phyloP scores from a whole-genome alignment of 768 basidiomycete species.

The Wakefieldia striispora region DNA sequence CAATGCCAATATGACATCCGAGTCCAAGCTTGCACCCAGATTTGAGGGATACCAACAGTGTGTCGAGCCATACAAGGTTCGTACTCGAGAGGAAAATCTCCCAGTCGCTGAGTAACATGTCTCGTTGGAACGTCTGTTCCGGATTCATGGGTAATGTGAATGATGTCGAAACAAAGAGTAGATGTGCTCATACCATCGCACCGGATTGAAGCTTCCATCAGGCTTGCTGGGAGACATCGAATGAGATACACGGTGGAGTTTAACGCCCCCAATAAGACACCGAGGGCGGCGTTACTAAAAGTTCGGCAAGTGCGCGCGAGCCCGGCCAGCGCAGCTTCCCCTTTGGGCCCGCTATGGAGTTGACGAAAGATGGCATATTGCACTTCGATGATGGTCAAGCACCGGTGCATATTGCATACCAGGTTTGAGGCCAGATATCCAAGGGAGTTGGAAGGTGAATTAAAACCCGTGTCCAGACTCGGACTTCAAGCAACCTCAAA shows the following conservation, averaged over 20 bases:
- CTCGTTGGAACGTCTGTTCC: conserved; percentile 22
- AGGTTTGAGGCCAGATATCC: too few relatives aligned
- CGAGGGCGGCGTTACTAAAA: conserved; percentile 23
- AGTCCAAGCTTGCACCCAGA: too few relatives aligned
- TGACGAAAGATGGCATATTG: conserved; percentile 23
- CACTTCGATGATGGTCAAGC: conserved; percentile 27
- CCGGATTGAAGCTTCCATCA: conserved; percentile 21
- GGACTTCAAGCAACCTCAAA: too few relatives aligned
- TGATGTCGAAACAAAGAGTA: neutral
- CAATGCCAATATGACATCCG: conserved; percentile 25
- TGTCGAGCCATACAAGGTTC: conserved; percentile 2
- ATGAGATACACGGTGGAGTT: conserved; percentile 23
- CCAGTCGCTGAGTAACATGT: conserved; percentile 30
- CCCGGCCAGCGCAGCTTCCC: conserved; percentile 13
- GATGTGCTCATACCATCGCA: neutral
- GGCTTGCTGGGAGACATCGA: conserved; percentile 27
- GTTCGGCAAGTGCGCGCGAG: conserved; percentile 27
- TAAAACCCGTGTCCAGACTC: too few relatives aligned
- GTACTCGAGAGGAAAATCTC: conserved; percentile 25
- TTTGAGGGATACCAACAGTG: neutral
- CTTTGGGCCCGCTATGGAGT: conserved; percentile 1
- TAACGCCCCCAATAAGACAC: conserved; percentile 23
- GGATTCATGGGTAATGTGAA: conserved; percentile 3
- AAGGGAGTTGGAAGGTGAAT: too few relatives aligned
- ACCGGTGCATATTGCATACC: conserved; percentile 18